A percentile compares a stretch with the other conserved stretches of the same genome.
phyloP scores from a whole-genome alignment of 2,329 filamentous ascomycete genomes.

The Aspergillus flavus region DNA sequence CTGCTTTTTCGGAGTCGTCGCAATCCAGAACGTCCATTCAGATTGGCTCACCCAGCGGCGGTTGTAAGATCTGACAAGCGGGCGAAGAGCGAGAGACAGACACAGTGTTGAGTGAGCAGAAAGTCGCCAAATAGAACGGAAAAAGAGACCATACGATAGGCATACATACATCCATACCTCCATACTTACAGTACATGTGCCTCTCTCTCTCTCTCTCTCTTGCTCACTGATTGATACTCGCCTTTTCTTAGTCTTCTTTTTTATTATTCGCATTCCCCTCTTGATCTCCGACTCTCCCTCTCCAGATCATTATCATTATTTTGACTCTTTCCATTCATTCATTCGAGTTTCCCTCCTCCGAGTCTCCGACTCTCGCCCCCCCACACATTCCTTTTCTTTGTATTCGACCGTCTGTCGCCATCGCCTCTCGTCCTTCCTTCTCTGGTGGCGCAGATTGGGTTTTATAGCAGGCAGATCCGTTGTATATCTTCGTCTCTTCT shows the following conservation, averaged over 20 bases:
- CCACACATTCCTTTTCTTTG: constrained; percentile 4
- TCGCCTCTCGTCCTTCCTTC: constrained; percentile 11
- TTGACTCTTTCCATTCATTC: not conserved
- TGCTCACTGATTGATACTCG: constrained; percentile 5
- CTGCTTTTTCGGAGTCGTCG: constrained; percentile 11
- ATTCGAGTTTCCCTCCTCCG: not conserved
- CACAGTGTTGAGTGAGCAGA: not conserved
- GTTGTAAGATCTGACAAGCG: constrained; percentile 16
- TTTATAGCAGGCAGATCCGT: not conserved
- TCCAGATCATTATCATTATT: no score
- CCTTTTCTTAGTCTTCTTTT: constrained; percentile 3
- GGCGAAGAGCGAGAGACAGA: not conserved
- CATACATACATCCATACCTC: not conserved
- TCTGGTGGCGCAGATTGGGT: constrained; percentile 5
- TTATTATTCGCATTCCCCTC: constrained; percentile 7
- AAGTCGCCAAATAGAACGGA: not conserved
- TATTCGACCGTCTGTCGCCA: not conserved
- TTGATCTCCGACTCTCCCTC: constrained; percentile 6
- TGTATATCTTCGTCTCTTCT: not conserved
- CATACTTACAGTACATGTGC: not conserved
- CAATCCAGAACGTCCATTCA: constrained; percentile 1
- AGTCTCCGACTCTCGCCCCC: not conserved
- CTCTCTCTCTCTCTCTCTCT: constrained; percentile 14
- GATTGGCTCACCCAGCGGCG: constrained; percentile 20
- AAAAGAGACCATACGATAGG: not conserved